These are phyloP conservation scores for Camelina laxa DNA, from an alignment of 345 rosid species.

Conservation along the genomic window DNA sequence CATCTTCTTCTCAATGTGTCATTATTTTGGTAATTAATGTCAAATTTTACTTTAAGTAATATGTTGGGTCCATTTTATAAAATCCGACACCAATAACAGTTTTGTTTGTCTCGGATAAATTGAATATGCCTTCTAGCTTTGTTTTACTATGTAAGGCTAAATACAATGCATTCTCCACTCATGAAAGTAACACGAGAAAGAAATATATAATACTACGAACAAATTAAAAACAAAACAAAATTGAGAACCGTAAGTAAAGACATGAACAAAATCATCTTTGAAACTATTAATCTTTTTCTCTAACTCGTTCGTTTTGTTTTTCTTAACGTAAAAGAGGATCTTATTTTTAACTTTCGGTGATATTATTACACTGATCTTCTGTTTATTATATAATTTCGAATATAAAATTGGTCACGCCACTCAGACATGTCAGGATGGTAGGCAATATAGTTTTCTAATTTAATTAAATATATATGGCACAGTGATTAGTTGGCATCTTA, in stretches of 20 bases:
- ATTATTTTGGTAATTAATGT: no score
- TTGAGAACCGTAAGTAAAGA: background rate
- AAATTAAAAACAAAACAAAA: background rate
- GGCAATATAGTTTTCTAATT: background rate
- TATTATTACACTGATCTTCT: background rate
- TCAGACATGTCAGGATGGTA: conserved; percentile 7
- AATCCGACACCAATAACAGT: background rate
- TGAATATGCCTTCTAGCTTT: conserved; percentile 5
- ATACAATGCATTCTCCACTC: conserved; percentile 33
- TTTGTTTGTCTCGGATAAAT: background rate
- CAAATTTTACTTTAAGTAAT: no score
- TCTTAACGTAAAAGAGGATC: background rate
- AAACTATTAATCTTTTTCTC: background rate
- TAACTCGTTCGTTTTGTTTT: background rate
- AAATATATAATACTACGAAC: background rate
- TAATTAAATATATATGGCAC: background rate
- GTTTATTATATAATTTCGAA: background rate
- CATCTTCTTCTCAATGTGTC: no score
- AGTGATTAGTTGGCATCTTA: conserved; percentile 25
- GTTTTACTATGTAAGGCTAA: background rate
- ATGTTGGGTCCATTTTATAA: no score
- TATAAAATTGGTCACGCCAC: conserved; percentile 1
- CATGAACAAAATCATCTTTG: background rate
- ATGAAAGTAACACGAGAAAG: conserved; percentile 6
- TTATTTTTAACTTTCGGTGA: background rate